Evolutionary conservation across 345 rosid species (phyloP).

Genomic region (Brassica incana): DNA sequence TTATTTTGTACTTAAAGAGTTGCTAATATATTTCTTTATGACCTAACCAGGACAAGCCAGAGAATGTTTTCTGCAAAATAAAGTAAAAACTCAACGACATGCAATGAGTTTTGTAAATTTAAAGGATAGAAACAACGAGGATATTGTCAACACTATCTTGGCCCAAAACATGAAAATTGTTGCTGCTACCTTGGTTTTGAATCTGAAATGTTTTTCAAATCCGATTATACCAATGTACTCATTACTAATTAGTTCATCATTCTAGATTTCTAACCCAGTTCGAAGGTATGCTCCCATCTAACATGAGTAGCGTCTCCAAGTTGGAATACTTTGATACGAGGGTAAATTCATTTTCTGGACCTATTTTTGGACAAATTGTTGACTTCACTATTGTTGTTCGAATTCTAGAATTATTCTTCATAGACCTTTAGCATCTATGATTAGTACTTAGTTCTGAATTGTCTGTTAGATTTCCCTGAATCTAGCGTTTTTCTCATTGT

Average conservation of each 20-base stretch:
- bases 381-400: too few species aligned
- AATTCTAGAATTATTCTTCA: too few species aligned
- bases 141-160: not conserved
- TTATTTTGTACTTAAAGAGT: not conserved
- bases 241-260: not conserved
- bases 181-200: not conserved
- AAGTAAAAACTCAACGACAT: not conserved
- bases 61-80: not conserved
- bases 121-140: not conserved
- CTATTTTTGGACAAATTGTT: too few species aligned
- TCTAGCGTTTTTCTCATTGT: too few species aligned
- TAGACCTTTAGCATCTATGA: too few species aligned
- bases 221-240: not conserved
- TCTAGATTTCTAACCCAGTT: too few species aligned
- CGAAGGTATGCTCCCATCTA: too few species aligned
- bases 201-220: not conserved
- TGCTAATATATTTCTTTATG: not conserved
- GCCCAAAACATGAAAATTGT: not conserved
- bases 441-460: too few species aligned
- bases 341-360: too few species aligned
- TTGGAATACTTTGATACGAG: too few species aligned
- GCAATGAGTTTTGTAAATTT: conserved; percentile 6
- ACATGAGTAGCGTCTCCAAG: too few species aligned
- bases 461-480: too few species aligned
- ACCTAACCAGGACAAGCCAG: not conserved